Percentiles rank a stretch among this genome's conserved stretches.
Evolutionary conservation across 169 alveolate genomes (phyloP).

Genomic region (Babesia divergens): DNA sequence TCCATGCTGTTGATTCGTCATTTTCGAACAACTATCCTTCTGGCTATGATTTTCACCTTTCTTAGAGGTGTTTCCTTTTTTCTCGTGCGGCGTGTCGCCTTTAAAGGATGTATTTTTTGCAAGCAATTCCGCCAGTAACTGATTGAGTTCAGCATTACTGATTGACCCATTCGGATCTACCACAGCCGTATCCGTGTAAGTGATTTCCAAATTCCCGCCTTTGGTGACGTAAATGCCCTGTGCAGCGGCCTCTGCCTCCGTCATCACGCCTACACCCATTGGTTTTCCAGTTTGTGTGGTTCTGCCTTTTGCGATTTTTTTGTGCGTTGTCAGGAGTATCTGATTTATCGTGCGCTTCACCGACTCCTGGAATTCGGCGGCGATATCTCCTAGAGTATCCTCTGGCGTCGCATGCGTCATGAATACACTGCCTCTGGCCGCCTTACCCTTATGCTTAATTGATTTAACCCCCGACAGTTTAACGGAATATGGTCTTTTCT

Average conservation of each 20-base stretch:
- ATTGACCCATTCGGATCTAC: conserved; percentile 38
- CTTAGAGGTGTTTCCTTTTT: no score
- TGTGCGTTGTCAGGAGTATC: not conserved
- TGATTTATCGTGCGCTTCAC: conserved; percentile 45
- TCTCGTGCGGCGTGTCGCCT: no score
- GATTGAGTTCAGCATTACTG: not conserved
- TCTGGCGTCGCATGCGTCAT: conserved; percentile 31
- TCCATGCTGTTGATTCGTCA: not conserved
- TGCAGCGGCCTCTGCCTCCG: conserved; percentile 59
- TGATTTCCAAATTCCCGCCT: conserved; percentile 47
- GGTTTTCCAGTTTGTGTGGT: not conserved
- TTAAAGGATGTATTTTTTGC: not conserved
- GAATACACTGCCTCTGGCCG: conserved; percentile 49
- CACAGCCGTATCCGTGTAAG: conserved; percentile 38
- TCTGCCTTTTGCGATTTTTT: not conserved
- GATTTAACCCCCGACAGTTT: conserved; percentile 36
- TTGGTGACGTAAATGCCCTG: conserved; percentile 43
- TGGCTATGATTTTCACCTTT: no score
- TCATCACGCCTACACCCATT: conserved; percentile 6
- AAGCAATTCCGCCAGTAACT: conserved; percentile 10
- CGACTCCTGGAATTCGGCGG: conserved; percentile 44
- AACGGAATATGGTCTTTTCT: conserved; percentile 3
- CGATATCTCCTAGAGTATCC: conserved; percentile 44
- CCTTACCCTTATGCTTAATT: conserved; percentile 46
- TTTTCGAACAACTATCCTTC: not conserved